Conservation (phyloP, 164 flowering plant genomes). For the Kingdonia uniflora region DNA sequence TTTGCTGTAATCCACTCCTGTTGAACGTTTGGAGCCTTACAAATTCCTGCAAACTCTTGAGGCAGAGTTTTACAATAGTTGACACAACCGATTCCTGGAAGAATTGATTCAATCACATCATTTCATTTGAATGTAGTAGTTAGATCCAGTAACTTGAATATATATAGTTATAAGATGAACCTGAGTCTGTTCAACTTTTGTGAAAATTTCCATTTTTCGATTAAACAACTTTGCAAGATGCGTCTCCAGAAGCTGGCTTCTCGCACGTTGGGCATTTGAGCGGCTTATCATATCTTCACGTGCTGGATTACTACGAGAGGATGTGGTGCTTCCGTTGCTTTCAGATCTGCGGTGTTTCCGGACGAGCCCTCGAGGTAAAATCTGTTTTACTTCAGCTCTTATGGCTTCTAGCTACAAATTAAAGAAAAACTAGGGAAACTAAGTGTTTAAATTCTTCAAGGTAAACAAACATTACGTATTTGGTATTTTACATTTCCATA, state of each 20-base stretch:
- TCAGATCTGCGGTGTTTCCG: constrained; percentile 76
- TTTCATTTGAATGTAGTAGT: background rate
- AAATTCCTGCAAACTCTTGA: constrained; percentile 92
- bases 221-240: constrained; percentile 94
- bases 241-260: constrained; percentile 95
- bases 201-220: constrained; percentile 95
- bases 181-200: constrained; percentile 90
- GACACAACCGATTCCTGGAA: constrained; percentile 78
- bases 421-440: background rate
- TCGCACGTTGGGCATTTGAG: constrained; percentile 67
- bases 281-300: constrained; percentile 64
- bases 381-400: constrained; percentile 65
- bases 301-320: constrained; percentile 85
- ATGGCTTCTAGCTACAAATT: constrained; percentile 52
- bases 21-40: constrained; percentile 88
- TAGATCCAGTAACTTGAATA: background rate
- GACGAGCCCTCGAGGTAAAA: constrained; percentile 51
- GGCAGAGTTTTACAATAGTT: constrained; percentile 66
- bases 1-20: constrained; percentile 97
- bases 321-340: constrained; percentile 86
- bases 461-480: no score
- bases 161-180: constrained; percentile 19
- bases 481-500: no score
- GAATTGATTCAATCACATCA: constrained; percentile 10
- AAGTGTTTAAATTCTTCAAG: background rate